These are phyloP conservation scores for Mucor saturninus DNA, from an alignment of 371 early-diverging fungal species.

Conservation along the genomic window DNA sequence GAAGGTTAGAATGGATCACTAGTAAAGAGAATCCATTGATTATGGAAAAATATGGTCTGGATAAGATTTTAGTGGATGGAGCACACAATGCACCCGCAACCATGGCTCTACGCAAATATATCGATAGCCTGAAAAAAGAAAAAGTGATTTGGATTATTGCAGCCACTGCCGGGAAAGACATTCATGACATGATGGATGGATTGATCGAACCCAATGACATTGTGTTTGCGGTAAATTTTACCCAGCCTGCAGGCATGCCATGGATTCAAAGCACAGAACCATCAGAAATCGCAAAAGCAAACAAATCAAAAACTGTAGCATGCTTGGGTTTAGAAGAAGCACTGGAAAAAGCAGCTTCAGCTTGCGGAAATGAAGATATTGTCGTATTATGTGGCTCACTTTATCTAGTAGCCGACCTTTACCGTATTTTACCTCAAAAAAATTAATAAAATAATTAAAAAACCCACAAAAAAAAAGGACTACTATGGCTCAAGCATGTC, in stretches of 20 bases:
- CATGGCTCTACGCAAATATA: constrained; percentile 61
- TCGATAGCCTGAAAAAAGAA: constrained; percentile 48
- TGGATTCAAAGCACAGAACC: constrained; percentile 73
- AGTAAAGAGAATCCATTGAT: not conserved
- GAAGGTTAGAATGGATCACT: constrained; percentile 77
- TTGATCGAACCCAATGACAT: constrained; percentile 63
- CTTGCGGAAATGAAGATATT: constrained; percentile 33
- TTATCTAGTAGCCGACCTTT: constrained; percentile 84
- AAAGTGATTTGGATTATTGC: constrained; percentile 80
- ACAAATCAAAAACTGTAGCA: constrained; percentile 13
- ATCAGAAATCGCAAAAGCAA: constrained; percentile 32
- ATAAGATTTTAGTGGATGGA: constrained; percentile 78
- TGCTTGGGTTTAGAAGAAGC: constrained; percentile 26
- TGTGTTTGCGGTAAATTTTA: constrained; percentile 73
- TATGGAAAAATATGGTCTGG: not conserved
- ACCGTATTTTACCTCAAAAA: constrained; percentile 34
- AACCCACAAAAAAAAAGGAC: not conserved
- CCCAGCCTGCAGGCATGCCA: constrained; percentile 83
- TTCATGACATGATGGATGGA: constrained; percentile 56
- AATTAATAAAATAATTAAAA: too few relatives aligned
- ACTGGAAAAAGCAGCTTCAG: constrained; percentile 19
- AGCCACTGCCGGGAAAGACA: constrained; percentile 75
- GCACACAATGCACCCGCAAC: constrained; percentile 89
- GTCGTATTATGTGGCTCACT: constrained; percentile 85
- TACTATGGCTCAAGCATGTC: too few relatives aligned